Conservation (phyloP, 768 basidiomycete genomes). For the Pluteus cervinus region DNA sequence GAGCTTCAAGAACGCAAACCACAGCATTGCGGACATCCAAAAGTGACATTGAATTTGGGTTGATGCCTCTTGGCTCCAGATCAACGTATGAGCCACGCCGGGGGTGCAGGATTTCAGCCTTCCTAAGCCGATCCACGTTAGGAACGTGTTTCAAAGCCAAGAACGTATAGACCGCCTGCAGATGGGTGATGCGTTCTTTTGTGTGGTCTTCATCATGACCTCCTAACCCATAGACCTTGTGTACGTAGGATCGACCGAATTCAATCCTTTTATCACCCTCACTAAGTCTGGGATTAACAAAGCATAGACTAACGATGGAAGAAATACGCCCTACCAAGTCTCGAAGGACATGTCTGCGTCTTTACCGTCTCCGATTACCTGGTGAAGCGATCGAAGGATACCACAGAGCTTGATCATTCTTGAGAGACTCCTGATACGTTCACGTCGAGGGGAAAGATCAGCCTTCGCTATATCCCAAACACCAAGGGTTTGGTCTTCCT, state of each 20-base stretch:
- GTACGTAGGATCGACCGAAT: neutral
- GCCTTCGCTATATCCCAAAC: neutral
- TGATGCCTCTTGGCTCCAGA: constrained; percentile 2
- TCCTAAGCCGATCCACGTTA: neutral
- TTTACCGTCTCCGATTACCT: neutral
- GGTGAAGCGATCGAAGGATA: neutral
- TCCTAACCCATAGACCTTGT: neutral
- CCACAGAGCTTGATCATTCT: constrained; percentile 2
- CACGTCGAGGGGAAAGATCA: neutral
- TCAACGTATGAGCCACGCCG: constrained; percentile 2
- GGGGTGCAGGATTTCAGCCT: no score
- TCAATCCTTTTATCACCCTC: neutral
- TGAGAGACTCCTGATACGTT: neutral
- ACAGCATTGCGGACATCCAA: constrained; percentile 3
- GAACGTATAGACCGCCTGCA: constrained; percentile 3
- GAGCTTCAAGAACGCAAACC: constrained; percentile 14
- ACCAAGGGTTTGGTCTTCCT: neutral
- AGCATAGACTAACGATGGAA: neutral
- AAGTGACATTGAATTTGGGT: constrained; percentile 1
- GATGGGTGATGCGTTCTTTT: constrained; percentile 3
- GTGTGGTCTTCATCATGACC: neutral
- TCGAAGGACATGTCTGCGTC: neutral
- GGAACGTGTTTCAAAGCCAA: neutral
- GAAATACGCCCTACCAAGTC: neutral
- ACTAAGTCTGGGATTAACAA: neutral